Base-by-base conservation (phyloP, 306 rosid genomes). In the Cucumis melo region DNA sequence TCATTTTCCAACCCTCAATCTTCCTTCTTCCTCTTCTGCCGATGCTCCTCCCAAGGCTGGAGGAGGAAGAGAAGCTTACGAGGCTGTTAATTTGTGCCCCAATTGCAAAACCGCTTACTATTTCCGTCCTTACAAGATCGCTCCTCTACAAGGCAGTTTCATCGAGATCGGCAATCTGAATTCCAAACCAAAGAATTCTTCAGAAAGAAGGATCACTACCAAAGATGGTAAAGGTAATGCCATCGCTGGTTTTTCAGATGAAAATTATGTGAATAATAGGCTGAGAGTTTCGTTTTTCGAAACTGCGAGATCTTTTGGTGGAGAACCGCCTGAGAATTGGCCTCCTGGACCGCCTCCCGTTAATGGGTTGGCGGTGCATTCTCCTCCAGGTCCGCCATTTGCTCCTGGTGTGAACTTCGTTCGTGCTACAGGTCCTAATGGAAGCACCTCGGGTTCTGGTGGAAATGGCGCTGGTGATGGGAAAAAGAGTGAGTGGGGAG, bases 371-470 rank as follows among this genome's bases (percentile, higher is more conserved):
- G 93, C 97, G 62, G 90, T 93, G 62, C 98, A 91, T 82, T 85
- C 87, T 39, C 97, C 98, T 20, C 98, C 94, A 8, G 97, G 90
- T 6, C 98, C 98, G 5, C 98, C 98, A 32, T 91, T 91, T 68
- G 89, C 86, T 0, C 98, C 97, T 0, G 96, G 94, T 23, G 72
- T 85, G 75, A 91, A 90, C 85, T 85, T 90, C 41, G 68, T 87
- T 79, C 91, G 97, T 70, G 90, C 89, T 78, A 10, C 88, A 4
- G 87, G 90, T 41, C 88, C 88, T 0, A 75, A 85, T 48, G 88
- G 76, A 23, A 68, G 51, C 64, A 75, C 70, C 61, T 62, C 79
- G 0, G 86, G 87, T 56, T 73, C 84, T 0, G 79, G 82, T 5
- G 81, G 86, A 3, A 88, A 73, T 48, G 86, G 85, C 32, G 87